Conservation (phyloP, 768 basidiomycete genomes). For the Rhizopogon vesiculosus region DNA sequence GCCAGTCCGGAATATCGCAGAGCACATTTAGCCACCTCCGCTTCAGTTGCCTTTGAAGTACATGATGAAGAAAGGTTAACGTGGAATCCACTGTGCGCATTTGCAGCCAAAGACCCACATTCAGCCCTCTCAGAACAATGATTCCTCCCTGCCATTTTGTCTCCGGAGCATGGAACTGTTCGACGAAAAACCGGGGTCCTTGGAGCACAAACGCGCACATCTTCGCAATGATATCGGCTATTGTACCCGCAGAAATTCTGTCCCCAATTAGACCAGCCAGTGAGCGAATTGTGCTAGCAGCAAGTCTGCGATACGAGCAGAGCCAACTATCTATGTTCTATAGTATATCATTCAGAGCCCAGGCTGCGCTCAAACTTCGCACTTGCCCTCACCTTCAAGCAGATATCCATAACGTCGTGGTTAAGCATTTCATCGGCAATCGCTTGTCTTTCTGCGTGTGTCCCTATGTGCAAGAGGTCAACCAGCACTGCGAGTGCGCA, state of each 20-base stretch:
- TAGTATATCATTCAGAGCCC: neutral
- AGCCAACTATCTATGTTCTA: slow-evolving; percentile 17
- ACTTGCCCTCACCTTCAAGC: slow-evolving; percentile 13
- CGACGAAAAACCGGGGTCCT: slow-evolving; percentile 16
- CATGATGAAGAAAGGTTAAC: neutral
- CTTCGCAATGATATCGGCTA: slow-evolving; percentile 18
- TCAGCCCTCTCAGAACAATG: slow-evolving; percentile 2
- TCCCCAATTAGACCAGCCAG: slow-evolving; percentile 18
- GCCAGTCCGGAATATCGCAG: slow-evolving; percentile 25
- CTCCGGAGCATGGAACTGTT: slow-evolving; percentile 13
- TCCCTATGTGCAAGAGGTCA: slow-evolving; percentile 1
- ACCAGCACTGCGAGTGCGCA: neutral
- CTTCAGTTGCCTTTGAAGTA: neutral
- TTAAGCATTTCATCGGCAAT: slow-evolving; percentile 14
- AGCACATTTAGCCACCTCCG: slow-evolving; percentile 14
- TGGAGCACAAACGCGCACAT: slow-evolving; percentile 21
- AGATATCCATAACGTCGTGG: slow-evolving; percentile 15
- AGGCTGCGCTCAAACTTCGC: neutral
- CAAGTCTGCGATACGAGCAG: slow-evolving; percentile 16
- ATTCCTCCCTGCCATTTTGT: slow-evolving; percentile 6
- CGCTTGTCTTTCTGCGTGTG: neutral
- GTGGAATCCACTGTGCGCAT: neutral
- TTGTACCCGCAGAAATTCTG: slow-evolving; percentile 10
- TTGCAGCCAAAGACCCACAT: neutral
- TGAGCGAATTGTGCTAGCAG: slow-evolving; percentile 14